A percentile compares a stretch with the other conserved stretches of the same genome.
These are phyloP conservation scores for Cicer judaicum DNA, from an alignment of 306 rosid genomes.

Conservation along the genomic window DNA sequence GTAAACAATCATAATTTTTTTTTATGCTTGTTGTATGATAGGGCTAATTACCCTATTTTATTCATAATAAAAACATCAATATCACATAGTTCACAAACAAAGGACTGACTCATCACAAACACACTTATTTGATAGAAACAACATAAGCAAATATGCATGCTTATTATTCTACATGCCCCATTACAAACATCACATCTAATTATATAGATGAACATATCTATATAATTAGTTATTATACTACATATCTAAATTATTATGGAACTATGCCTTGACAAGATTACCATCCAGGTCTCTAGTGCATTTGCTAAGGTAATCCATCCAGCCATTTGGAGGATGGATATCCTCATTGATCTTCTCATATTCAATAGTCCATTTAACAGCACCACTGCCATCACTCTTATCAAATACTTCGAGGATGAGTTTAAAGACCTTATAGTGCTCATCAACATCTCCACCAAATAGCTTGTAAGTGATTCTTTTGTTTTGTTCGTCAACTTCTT, in stretches of 20 bases:
- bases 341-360: slow-evolving; percentile 39
- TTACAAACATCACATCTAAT: background rate
- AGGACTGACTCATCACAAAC: too few relatives aligned
- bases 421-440: slow-evolving; percentile 20
- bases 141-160: too few relatives aligned
- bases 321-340: slow-evolving; percentile 37
- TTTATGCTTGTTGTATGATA: too few relatives aligned
- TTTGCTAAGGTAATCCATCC: background rate
- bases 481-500: slow-evolving; percentile 19
- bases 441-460: slow-evolving; percentile 16
- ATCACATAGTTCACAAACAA: too few relatives aligned
- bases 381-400: background rate
- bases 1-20: too few relatives aligned
- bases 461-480: background rate
- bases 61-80: too few relatives aligned
- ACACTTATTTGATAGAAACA: too few relatives aligned
- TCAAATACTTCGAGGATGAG: slow-evolving; percentile 23
- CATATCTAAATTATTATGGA: background rate
- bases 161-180: too few relatives aligned
- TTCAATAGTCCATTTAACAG: slow-evolving; percentile 35
- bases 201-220: background rate
- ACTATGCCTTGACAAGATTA: slow-evolving; percentile 29
- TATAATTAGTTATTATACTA: background rate
- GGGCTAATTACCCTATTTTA: too few relatives aligned
- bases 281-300: slow-evolving; percentile 34